A percentile compares a stretch with the other conserved stretches of the same genome.
These are phyloP conservation scores for Antarctomyces pellizariae DNA, from an alignment of 495 filamentous ascomycete genomes.

Conservation along the genomic window DNA sequence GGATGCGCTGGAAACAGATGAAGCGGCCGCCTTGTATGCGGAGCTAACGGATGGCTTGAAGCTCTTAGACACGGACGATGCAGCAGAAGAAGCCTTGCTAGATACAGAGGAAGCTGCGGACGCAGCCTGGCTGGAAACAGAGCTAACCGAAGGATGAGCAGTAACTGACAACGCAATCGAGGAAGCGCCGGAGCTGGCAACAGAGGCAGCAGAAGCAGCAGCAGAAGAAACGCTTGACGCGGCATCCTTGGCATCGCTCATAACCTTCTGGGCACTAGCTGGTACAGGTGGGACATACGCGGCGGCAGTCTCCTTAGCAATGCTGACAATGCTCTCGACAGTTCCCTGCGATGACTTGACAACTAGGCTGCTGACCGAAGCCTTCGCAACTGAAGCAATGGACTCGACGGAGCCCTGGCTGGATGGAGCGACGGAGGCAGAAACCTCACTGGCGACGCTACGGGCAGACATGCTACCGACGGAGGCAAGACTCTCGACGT, in stretches of 20 bases:
- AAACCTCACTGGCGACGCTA: constrained; percentile 15
- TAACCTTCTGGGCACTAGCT: constrained; percentile 5
- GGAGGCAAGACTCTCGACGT: constrained; percentile 9
- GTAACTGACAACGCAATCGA: too few species aligned
- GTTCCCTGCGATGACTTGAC: constrained; percentile 14
- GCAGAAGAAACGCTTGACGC: too few species aligned
- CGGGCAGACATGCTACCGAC: constrained; percentile 10
- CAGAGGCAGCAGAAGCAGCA: too few species aligned
- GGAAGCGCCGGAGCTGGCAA: too few species aligned
- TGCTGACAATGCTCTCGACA: constrained; percentile 13
- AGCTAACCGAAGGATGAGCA: constrained; percentile 6
- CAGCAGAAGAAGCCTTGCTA: constrained; percentile 7
- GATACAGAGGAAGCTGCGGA: too few species aligned
- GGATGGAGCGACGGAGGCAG: constrained; percentile 13
- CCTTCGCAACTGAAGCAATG: constrained; percentile 12
- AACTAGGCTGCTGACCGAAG: constrained; percentile 9
- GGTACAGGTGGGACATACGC: constrained; percentile 9
- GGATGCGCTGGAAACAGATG: constrained; percentile 11
- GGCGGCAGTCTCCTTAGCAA: constrained; percentile 10
- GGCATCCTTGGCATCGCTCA: constrained; percentile 3
- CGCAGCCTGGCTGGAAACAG: too few species aligned
- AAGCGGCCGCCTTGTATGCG: too few species aligned
- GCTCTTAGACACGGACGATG: too few species aligned
- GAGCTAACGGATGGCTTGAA: too few species aligned
- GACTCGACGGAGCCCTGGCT: constrained; percentile 13